Conservation (phyloP, 495 filamentous ascomycete genomes). For the Penicillium tannophilum region DNA sequence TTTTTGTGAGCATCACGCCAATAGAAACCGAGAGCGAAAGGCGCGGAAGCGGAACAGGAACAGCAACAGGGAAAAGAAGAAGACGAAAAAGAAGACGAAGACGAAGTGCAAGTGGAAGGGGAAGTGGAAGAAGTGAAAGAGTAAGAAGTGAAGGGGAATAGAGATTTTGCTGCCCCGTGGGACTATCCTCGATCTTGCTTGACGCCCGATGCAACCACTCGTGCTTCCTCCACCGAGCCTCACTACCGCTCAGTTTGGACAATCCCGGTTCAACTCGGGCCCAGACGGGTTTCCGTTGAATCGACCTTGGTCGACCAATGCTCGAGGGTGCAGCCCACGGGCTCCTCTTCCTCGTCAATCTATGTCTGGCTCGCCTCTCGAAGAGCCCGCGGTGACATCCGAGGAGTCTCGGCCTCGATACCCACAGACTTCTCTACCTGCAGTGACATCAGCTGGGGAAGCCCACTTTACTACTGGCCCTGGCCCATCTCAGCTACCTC, state of each 20-base stretch:
- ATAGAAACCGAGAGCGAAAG: not conserved
- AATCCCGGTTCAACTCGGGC: conserved; percentile 49
- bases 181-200: conserved; percentile 18
- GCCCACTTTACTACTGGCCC: conserved; percentile 22
- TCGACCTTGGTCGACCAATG: conserved; percentile 67
- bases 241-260: conserved; percentile 45
- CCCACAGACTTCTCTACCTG: conserved; percentile 42
- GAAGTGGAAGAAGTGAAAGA: not conserved
- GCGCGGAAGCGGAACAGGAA: conserved; percentile 20
- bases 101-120: not conserved
- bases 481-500: conserved; percentile 19
- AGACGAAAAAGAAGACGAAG: not conserved
- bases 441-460: conserved; percentile 12
- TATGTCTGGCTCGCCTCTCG: conserved; percentile 80
- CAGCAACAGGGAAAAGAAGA: not conserved
- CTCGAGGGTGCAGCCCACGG: conserved; percentile 66
- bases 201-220: conserved; percentile 52
- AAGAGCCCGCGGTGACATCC: conserved; percentile 62
- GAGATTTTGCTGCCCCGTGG: conserved; percentile 10
- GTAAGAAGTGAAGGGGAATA: not conserved
- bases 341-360: conserved; percentile 72
- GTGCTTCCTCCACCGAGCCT: conserved; percentile 50
- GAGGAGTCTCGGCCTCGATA: conserved; percentile 53
- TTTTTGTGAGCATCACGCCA: conserved; percentile 30
- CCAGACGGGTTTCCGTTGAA: conserved; percentile 70